Evolutionary conservation across 805 yeast genomes (phyloP).

Genomic region (Candida vaughaniae): DNA sequence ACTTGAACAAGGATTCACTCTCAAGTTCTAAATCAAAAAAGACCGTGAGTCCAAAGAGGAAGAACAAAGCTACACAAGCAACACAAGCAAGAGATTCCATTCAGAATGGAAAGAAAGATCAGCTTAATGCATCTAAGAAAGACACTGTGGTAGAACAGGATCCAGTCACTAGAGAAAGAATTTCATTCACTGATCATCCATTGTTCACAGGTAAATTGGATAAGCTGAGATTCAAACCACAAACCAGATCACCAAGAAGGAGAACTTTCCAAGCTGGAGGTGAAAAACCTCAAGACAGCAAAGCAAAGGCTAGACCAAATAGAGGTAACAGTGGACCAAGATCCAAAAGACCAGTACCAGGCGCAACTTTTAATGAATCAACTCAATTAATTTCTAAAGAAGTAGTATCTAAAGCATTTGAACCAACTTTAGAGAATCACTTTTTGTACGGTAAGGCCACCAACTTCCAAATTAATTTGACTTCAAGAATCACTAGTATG

Average conservation of each 20-base stretch:
- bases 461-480: constrained; percentile 22
- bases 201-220: constrained; percentile 11
- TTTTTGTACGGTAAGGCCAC: constrained; percentile 41
- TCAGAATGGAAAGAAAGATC: too few relatives aligned
- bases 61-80: not conserved
- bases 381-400: constrained; percentile 8
- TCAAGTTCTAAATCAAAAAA: constrained; percentile 1
- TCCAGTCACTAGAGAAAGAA: not conserved
- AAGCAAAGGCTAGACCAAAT: not conserved
- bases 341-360: not conserved
- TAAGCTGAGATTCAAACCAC: not conserved
- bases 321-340: not conserved
- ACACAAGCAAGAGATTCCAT: not conserved
- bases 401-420: constrained; percentile 5
- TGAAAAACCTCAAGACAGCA: not conserved
- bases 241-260: not conserved
- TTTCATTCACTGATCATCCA: constrained; percentile 22
- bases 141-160: too few relatives aligned
- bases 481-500: constrained; percentile 39
- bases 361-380: too few relatives aligned
- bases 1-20: constrained; percentile 7
- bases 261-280: not conserved
- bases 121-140: too few relatives aligned
- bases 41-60: not conserved
- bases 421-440: constrained; percentile 17